phyloP scores from a whole-genome alignment of 1,139 yeast species.

The Geotrichum europaeum region DNA sequence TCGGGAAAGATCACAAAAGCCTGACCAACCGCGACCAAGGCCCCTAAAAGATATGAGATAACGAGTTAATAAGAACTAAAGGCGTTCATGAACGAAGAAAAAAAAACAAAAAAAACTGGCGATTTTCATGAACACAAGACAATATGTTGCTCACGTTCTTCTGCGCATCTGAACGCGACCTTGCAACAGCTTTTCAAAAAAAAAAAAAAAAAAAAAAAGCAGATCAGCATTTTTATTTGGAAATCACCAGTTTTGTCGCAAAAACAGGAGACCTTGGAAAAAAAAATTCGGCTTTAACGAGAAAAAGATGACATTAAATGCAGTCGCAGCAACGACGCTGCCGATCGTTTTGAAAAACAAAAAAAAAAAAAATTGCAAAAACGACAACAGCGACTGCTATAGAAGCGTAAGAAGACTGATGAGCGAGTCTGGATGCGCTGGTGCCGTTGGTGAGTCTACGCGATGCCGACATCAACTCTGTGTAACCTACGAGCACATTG shows the following conservation, averaged over 20 bases:
- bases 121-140: no score
- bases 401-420: not conserved
- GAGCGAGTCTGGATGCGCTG: not conserved
- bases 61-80: not conserved
- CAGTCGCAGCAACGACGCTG: not conserved
- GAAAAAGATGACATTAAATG: not conserved
- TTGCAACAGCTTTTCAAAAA: not conserved
- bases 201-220: not conserved
- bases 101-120: no score
- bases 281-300: not conserved
- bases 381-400: not conserved
- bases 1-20: not conserved
- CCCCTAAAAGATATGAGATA: no score
- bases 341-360: not conserved
- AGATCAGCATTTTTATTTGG: not conserved
- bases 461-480: not conserved
- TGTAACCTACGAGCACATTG: not conserved
- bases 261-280: not conserved
- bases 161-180: not conserved
- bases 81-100: no score
- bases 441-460: not conserved
- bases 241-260: not conserved
- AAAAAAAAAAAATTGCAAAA: not conserved
- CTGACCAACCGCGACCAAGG: not conserved
- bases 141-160: not conserved